A percentile compares a stretch with the other conserved stretches of the same genome.
Conservation (phyloP, 306 rosid genomes). For the Senna tora region DNA sequence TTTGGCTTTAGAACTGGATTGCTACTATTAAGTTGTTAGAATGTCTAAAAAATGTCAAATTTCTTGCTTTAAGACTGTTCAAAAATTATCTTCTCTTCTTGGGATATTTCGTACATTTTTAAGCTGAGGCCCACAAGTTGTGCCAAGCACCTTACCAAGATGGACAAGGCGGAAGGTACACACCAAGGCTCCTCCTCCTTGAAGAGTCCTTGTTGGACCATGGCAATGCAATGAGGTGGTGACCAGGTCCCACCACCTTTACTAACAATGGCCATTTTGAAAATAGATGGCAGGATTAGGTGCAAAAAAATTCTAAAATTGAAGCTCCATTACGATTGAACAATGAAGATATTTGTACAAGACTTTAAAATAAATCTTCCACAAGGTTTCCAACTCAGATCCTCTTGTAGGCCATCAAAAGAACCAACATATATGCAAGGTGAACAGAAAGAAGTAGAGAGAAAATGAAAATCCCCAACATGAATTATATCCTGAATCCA, state of each 20-base stretch:
- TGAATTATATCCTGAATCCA: conserved; percentile 4
- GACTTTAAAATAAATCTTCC: conserved; percentile 8
- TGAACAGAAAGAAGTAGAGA: background rate
- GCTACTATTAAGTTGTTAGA: background rate
- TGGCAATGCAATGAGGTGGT: background rate
- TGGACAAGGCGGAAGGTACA: background rate
- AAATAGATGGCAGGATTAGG: conserved; percentile 22
- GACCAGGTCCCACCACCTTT: background rate
- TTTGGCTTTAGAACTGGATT: conserved; percentile 3
- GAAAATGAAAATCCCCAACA: background rate
- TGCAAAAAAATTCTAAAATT: background rate
- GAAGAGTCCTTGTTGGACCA: conserved; percentile 2
- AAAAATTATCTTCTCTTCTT: conserved; percentile 6
- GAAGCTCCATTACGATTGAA: background rate
- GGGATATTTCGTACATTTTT: background rate
- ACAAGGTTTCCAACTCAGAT: background rate
- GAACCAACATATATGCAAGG: conserved; percentile 22
- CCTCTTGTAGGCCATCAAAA: conserved; percentile 11
- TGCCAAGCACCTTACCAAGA: background rate
- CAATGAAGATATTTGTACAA: background rate
- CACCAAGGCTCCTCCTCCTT: background rate
- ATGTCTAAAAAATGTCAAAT: conserved; percentile 17
- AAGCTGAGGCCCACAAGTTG: background rate
- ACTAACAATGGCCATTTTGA: background rate
- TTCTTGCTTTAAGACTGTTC: background rate